Percentiles rank a stretch among this genome's conserved stretches.
Evolutionary conservation across 495 filamentous ascomycete species (phyloP).

Genomic region (Tetracladium setigerum): DNA sequence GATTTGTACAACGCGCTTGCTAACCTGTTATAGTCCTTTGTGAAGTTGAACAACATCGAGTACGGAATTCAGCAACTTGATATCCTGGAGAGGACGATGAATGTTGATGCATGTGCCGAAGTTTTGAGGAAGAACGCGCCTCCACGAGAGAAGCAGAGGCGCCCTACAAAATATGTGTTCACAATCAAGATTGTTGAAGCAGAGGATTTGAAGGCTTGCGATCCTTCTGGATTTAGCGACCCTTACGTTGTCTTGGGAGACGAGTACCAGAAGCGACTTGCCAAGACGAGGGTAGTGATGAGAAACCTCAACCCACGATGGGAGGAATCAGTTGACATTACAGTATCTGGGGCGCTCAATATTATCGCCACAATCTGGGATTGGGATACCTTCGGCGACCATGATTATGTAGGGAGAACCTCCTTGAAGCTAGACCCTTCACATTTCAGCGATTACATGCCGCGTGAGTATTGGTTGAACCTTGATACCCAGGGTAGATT

Average conservation of each 20-base stretch:
- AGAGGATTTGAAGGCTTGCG: slow-evolving; percentile 97
- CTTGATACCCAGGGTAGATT: slow-evolving; percentile 92
- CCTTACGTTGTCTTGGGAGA: slow-evolving; percentile 96
- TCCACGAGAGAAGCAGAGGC: slow-evolving; percentile 49
- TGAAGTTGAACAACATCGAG: slow-evolving; percentile 97
- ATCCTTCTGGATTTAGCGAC: slow-evolving; percentile 89
- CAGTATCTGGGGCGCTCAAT: slow-evolving; percentile 82
- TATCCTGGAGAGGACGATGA: slow-evolving; percentile 78
- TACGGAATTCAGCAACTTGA: slow-evolving; percentile 87
- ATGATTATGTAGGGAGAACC: slow-evolving; percentile 93
- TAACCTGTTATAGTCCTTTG: slow-evolving; percentile 59
- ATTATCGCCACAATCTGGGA: slow-evolving; percentile 98
- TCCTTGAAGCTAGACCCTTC: slow-evolving; percentile 90
- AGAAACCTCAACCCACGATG: slow-evolving; percentile 90
- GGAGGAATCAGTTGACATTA: slow-evolving; percentile 97
- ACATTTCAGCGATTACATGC: slow-evolving; percentile 93
- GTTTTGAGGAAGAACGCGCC: slow-evolving; percentile 56
- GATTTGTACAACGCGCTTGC: neutral
- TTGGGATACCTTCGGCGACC: slow-evolving; percentile 94
- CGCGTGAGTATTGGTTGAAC: slow-evolving; percentile 94
- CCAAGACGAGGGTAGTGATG: slow-evolving; percentile 90
- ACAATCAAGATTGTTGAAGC: slow-evolving; percentile 98
- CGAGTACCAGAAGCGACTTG: slow-evolving; percentile 95
- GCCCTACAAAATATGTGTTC: slow-evolving; percentile 81
- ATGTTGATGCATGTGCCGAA: slow-evolving; percentile 89